Evolutionary conservation across 2,329 filamentous ascomycete genomes (phyloP).

Genomic region (Leptographium wingfieldii): DNA sequence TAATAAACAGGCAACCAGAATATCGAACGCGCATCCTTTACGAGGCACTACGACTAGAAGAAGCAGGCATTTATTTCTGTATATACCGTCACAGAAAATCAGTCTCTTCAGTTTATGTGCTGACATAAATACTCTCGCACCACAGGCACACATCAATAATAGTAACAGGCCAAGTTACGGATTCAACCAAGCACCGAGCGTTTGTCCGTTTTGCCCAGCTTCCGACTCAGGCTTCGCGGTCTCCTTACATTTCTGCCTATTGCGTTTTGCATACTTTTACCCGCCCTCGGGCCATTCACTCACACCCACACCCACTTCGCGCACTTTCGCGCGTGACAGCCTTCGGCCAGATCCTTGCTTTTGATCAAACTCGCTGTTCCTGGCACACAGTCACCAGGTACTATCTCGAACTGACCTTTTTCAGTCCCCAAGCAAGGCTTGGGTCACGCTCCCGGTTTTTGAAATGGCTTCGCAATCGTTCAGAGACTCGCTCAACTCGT

Average conservation of each 20-base stretch:
- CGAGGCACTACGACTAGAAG: neutral
- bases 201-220: no score
- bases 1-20: neutral
- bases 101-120: neutral
- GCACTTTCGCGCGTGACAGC: neutral
- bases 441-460: neutral
- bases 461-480: constrained; percentile 79
- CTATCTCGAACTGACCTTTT: neutral
- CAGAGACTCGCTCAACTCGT: constrained; percentile 83
- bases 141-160: no score
- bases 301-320: neutral
- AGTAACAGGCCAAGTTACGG: no score
- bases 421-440: neutral
- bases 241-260: neutral
- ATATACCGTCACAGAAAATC: neutral
- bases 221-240: no score
- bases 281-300: neutral
- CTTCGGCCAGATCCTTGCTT: neutral
- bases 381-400: neutral
- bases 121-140: no score
- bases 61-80: neutral
- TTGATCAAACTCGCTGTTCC: neutral
- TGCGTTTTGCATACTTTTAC: neutral
- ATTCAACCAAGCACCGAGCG: no score
- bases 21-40: neutral